Base-by-base conservation (phyloP, 2,329 filamentous ascomycete genomes). In the Coniochaeta hoffmannii region DNA sequence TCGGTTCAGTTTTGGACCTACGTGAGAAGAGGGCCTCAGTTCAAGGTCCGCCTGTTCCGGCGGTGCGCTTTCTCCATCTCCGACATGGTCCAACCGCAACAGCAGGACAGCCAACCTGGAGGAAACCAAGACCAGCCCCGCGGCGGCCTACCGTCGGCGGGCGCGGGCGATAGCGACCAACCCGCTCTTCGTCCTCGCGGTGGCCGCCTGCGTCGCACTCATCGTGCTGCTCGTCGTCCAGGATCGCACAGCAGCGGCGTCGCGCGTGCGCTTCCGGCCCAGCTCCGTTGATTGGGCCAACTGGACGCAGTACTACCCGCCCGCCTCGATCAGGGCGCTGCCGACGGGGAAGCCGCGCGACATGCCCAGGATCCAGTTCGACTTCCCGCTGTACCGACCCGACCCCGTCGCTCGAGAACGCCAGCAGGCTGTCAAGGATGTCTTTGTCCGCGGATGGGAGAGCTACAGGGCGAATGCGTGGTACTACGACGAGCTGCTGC, bases 401-500 rank as follows among this genome's bases (percentile, higher is more conserved):
- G 64, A 65, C 53, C 62, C 69, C 35, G 56, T 59, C 19, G 57
- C 64, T 35, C 61, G 68, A 30, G 60, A 64, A 14, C 63, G 66
- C 8, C 65, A 72, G 44, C 70, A 62, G 30, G 66, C 66, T 24
- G 66, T 76, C 55, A 69, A 66, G 56, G 61, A 67, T 53, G 71
- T 71, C 17, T 74, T 75, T 54, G 54, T 67, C 59, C 71, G 73
- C 62, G 74, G 69, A 61, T 76, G 79, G 79, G 66, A 73, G 26
- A 75, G 74, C 17, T 82, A 82, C 63, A 77, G 75, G 61, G 70
- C 69, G 53, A 66, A 79, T 60, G 79, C 79, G 1, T 82, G 79
- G 79, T 65, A 73, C 14, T 70, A 74, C 60, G 79, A 82, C 57
- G 79, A 82, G 66, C 69, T 82, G 44, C 69, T 71, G 60, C 79